Conservation (phyloP, 805 yeast species). For the Candida morakotiae region DNA sequence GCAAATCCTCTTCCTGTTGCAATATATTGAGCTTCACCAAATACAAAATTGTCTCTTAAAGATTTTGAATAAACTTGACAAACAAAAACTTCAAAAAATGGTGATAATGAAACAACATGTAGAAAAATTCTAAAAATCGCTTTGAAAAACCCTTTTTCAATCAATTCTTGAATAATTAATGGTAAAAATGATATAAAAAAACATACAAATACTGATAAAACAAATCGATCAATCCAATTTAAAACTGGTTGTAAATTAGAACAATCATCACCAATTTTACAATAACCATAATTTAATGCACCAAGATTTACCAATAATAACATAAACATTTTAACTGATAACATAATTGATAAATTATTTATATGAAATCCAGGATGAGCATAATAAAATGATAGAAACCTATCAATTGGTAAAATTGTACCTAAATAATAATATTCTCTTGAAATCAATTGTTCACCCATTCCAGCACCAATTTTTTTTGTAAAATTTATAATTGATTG, state of each 20-base stretch:
- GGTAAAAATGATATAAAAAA: slow-evolving; percentile 92
- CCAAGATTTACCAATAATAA: slow-evolving; percentile 76
- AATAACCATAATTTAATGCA: slow-evolving; percentile 67
- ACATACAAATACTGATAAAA: slow-evolving; percentile 85
- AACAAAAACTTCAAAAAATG: slow-evolving; percentile 90
- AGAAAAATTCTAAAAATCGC: slow-evolving; percentile 66
- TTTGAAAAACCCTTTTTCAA: slow-evolving; percentile 80
- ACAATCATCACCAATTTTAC: slow-evolving; percentile 55
- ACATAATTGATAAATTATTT: slow-evolving; percentile 80
- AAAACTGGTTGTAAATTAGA: slow-evolving; percentile 81
- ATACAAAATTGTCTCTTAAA: slow-evolving; percentile 66
- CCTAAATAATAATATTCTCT: slow-evolving; percentile 91
- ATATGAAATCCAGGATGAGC: slow-evolving; percentile 97
- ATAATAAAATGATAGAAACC: slow-evolving; percentile 88
- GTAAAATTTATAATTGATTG: slow-evolving; percentile 90
- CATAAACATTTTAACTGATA: slow-evolving; percentile 87
- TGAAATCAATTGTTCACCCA: slow-evolving; percentile 94
- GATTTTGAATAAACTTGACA: slow-evolving; percentile 89
- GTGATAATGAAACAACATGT: slow-evolving; percentile 80
- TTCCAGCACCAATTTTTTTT: slow-evolving; percentile 94
- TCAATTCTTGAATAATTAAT: slow-evolving; percentile 76
- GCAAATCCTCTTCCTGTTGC: slow-evolving; percentile 96
- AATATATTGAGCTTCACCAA: slow-evolving; percentile 90
- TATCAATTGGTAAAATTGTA: slow-evolving; percentile 80
- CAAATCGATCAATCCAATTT: slow-evolving; percentile 86